Conservation (phyloP, 2,329 filamentous ascomycete genomes). For the Tolypocladium tropicale region DNA sequence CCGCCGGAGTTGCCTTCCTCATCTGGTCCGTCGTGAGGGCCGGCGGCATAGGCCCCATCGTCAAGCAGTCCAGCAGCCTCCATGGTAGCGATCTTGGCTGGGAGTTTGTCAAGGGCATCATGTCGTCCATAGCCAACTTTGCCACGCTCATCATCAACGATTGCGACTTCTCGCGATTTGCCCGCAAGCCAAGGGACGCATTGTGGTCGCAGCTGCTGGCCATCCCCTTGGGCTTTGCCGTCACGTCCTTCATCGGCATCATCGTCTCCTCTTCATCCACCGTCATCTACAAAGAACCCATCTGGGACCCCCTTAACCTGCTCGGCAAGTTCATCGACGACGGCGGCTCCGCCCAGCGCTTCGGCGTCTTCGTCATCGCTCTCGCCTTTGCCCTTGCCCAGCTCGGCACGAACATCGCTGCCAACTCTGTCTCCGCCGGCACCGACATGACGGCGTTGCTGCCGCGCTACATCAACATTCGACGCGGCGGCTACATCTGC, state of each 20-base stretch:
- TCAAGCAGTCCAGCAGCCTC: slow-evolving; percentile 54
- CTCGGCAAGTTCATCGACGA: slow-evolving; percentile 59
- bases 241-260: slow-evolving; percentile 80
- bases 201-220: slow-evolving; percentile 71
- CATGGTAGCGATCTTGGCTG: slow-evolving; percentile 64
- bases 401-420: slow-evolving; percentile 78
- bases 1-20: slow-evolving; percentile 76
- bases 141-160: slow-evolving; percentile 76
- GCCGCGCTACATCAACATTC: slow-evolving; percentile 73
- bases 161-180: slow-evolving; percentile 79
- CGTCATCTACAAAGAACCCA: slow-evolving; percentile 54
- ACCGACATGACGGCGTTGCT: slow-evolving; percentile 75
- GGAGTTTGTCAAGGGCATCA: slow-evolving; percentile 76
- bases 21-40: slow-evolving; percentile 79
- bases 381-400: slow-evolving; percentile 67
- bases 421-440: slow-evolving; percentile 75
- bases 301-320: slow-evolving; percentile 65
- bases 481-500: slow-evolving; percentile 79
- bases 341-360: slow-evolving; percentile 57
- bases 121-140: slow-evolving; percentile 86
- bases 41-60: slow-evolving; percentile 73
- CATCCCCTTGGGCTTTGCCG: slow-evolving; percentile 59
- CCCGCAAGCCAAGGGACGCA: slow-evolving; percentile 63
- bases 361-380: slow-evolving; percentile 66
- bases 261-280: slow-evolving; percentile 64